Conservation (phyloP, 2,329 filamentous ascomycete genomes). For the Botrytis sinoallii region DNA sequence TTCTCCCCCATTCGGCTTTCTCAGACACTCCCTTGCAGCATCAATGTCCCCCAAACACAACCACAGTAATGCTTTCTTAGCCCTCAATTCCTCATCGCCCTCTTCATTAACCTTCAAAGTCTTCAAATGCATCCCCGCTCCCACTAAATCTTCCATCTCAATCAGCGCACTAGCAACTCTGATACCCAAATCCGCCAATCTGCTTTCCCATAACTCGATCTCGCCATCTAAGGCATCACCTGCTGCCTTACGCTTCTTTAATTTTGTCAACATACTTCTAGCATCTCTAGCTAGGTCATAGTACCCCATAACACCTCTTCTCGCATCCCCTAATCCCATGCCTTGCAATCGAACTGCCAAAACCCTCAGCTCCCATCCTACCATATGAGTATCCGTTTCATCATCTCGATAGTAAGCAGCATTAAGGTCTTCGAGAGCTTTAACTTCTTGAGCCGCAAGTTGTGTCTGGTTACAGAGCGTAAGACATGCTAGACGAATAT, state of each 20-base stretch:
- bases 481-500: conserved; percentile 77
- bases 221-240: conserved; percentile 37
- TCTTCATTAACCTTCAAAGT: conserved; percentile 46
- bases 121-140: conserved; percentile 70
- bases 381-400: conserved; percentile 58
- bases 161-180: conserved; percentile 64
- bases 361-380: conserved; percentile 84
- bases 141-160: conserved; percentile 84
- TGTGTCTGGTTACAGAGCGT: conserved; percentile 71
- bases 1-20: conserved; percentile 22
- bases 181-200: conserved; percentile 73
- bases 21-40: conserved; percentile 58
- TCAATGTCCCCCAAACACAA: conserved; percentile 75
- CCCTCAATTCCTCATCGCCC: conserved; percentile 39
- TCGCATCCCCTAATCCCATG: conserved; percentile 78
- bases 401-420: conserved; percentile 54
- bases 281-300: conserved; percentile 85
- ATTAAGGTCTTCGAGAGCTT: conserved; percentile 61
- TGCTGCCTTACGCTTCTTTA: conserved; percentile 36
- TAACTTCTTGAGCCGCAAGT: conserved; percentile 66
- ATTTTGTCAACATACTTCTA: conserved; percentile 54
- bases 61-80: conserved; percentile 65
- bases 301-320: conserved; percentile 83
- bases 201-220: conserved; percentile 63
- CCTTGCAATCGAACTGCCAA: conserved; percentile 81